Conservation (phyloP, 2,329 filamentous ascomycete species). For the Claviceps lovelessii region DNA sequence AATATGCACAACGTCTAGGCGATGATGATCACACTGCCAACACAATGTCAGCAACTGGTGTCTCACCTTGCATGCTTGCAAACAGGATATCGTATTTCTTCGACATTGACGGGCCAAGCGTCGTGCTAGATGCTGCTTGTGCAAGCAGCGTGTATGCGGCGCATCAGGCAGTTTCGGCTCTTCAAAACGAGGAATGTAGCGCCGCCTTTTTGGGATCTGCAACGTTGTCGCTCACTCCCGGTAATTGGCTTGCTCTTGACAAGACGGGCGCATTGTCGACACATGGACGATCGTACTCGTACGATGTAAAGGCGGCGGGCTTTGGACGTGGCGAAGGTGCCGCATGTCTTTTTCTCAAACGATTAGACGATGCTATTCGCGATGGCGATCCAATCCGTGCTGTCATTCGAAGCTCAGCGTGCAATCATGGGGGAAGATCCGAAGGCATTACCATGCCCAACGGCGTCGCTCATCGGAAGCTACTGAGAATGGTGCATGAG, state of each 20-base stretch:
- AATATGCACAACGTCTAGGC: not conserved
- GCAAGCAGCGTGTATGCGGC: slow-evolving; percentile 21
- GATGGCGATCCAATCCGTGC: slow-evolving; percentile 25
- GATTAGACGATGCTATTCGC: slow-evolving; percentile 25
- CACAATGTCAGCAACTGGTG: slow-evolving; percentile 4
- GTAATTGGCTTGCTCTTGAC: slow-evolving; percentile 6
- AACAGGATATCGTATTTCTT: slow-evolving; percentile 11
- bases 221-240: slow-evolving; percentile 8
- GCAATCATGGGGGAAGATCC: slow-evolving; percentile 5
- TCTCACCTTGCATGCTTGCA: slow-evolving; percentile 5
- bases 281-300: slow-evolving; percentile 17
- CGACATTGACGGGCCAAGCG: slow-evolving; percentile 9
- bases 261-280: slow-evolving; percentile 13
- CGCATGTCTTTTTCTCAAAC: slow-evolving; percentile 27
- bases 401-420: slow-evolving; percentile 4
- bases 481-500: slow-evolving; percentile 21
- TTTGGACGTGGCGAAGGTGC: slow-evolving; percentile 32
- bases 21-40: not conserved
- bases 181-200: slow-evolving; percentile 5
- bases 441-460: slow-evolving; percentile 7
- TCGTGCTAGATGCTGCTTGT: slow-evolving; percentile 26
- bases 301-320: slow-evolving; percentile 24
- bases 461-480: slow-evolving; percentile 12
- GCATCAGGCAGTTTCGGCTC: slow-evolving; percentile 12
- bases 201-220: slow-evolving; percentile 6